Evolutionary conservation across 495 filamentous ascomycete species (phyloP), one percentile per base, ranked within the genome.

Genomic region (Lasiosphaeriaceae sp.): DNA sequence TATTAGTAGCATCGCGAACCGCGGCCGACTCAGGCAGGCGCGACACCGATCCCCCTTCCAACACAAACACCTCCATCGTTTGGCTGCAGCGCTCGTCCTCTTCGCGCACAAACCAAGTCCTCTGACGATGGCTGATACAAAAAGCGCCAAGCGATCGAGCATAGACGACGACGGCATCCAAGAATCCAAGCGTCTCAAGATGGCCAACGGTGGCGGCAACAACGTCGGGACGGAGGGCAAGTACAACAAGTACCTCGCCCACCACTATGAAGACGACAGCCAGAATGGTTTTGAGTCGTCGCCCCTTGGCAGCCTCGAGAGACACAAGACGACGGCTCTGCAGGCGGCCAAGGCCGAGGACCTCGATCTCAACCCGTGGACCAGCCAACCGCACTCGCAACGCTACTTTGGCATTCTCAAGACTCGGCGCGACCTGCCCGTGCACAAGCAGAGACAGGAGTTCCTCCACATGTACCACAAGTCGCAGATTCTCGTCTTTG

Each of bases 401-500:
- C 84, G 86, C 65, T 99, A 99, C 75, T 89, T 96, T 69, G 84
- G 82, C 51, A 97, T 99, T 62, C 72, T 97, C 60, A 81, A 93
- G 74, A 80, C 79, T 50, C 82, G 95, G 56, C 84, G 93, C 62
- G 86, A 90, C 60, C 81, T 99, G 43, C 95, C 95, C 19, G 93
- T 99, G 23, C 84, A 92, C 70, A 81, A 85, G 57, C 95, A 99
- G 70, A 85, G 92, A 68, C 87, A 94, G 71, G 91, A 97, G 69
- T 99, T 99, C 72, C 78, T 99, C 39, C 79, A 90, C 61, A 80
- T 92, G 62, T 99, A 94, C 72, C 95, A 97, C 59, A 84, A 87
- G 67, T 88, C 86, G 11, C 95, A 97, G 69, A 96, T 97, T 58
- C 82, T 99, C 23, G 94, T 99, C 65, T 96, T 99, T 65, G 95